These are phyloP conservation scores for Syzygium malaccense DNA, from an alignment of 441 rosid genomes.

Conservation along the genomic window DNA sequence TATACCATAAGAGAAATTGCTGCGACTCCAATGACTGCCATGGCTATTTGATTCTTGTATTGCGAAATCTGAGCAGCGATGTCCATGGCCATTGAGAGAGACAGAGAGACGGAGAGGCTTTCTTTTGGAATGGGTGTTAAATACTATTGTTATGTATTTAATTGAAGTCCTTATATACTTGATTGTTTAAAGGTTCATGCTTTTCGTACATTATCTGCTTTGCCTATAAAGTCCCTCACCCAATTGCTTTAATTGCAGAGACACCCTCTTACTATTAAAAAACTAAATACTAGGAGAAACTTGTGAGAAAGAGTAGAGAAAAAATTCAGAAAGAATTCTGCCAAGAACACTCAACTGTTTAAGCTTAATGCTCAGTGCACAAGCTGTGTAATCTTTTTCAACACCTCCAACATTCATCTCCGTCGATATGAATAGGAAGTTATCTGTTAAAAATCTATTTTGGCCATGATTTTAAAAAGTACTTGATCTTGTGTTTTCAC, in stretches of 20 bases:
- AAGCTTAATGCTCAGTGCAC: background rate
- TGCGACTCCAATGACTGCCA: constrained; percentile 19
- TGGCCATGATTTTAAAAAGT: background rate
- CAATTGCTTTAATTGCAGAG: background rate
- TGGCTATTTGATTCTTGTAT: constrained; percentile 37
- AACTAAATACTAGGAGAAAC: background rate
- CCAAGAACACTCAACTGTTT: background rate
- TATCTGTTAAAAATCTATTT: background rate
- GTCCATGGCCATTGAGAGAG: constrained; percentile 24
- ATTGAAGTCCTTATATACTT: background rate
- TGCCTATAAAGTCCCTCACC: background rate
- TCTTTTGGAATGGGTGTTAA: background rate
- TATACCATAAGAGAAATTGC: constrained; percentile 23
- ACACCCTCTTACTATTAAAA: background rate
- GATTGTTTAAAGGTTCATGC: background rate
- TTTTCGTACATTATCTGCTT: background rate
- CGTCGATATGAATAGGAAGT: background rate
- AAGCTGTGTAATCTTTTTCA: background rate
- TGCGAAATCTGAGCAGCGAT: constrained; percentile 41
- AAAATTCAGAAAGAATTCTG: background rate
- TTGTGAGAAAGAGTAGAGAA: background rate
- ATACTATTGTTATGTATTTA: background rate
- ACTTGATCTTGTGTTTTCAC: background rate
- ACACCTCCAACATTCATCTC: background rate
- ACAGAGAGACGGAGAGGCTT: background rate